Evolutionary conservation across 2,329 filamentous ascomycete genomes (phyloP).

Genomic region (Trichophyton benhamiae): DNA sequence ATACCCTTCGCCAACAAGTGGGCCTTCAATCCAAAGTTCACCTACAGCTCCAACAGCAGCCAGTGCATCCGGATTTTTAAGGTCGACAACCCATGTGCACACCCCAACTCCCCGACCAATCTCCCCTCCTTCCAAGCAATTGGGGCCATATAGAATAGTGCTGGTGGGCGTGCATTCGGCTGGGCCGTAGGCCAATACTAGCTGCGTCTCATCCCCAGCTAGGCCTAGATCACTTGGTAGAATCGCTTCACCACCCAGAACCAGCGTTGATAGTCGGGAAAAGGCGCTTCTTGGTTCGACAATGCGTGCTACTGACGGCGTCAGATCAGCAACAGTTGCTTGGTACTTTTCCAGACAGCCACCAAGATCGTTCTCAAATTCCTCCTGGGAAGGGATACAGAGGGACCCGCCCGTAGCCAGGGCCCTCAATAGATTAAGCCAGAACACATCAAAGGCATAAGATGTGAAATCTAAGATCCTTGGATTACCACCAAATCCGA

Average conservation of each 20-base stretch:
- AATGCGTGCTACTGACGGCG: constrained; percentile 43
- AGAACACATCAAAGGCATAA: constrained; percentile 5
- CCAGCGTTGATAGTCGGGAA: constrained; percentile 25
- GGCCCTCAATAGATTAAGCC: constrained; percentile 21
- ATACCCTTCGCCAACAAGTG: constrained; percentile 28
- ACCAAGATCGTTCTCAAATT: constrained; percentile 39
- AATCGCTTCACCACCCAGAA: constrained; percentile 20
- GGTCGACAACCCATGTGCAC: constrained; percentile 17
- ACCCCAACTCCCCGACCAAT: constrained; percentile 13
- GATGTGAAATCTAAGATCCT: constrained; percentile 43
- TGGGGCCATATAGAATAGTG: constrained; percentile 25
- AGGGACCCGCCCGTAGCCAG: constrained; percentile 46
- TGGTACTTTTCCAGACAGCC: constrained; percentile 39
- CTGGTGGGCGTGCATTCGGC: constrained; percentile 25
- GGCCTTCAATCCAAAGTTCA: constrained; percentile 30
- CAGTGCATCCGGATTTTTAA: constrained; percentile 12
- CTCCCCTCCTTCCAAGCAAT: constrained; percentile 28
- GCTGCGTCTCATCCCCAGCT: constrained; percentile 19
- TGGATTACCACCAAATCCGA: constrained; percentile 23
- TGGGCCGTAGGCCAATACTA: constrained; percentile 28
- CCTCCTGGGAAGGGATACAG: constrained; percentile 43
- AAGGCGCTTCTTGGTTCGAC: constrained; percentile 33
- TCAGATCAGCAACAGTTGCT: constrained; percentile 46
- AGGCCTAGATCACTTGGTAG: constrained; percentile 15
- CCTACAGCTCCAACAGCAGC: constrained; percentile 27